phyloP scores from a whole-genome alignment of 2,329 filamentous ascomycete species.

The Basipetospora chlamydospora region DNA sequence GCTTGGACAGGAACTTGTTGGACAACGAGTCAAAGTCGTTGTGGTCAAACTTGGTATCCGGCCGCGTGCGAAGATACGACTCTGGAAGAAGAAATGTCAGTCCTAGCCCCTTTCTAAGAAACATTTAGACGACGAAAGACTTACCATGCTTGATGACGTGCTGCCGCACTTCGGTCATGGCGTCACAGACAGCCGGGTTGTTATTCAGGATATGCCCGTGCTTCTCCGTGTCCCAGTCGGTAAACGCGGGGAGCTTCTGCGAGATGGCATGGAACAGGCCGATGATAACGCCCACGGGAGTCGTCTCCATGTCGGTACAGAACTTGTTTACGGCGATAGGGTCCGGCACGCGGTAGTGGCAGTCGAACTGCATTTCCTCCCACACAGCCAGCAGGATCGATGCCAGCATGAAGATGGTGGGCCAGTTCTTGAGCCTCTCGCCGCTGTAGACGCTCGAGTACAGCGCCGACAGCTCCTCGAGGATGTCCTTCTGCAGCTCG shows the following conservation, averaged over 20 bases:
- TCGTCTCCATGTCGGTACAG: slow-evolving; percentile 92
- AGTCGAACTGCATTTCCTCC: slow-evolving; percentile 99
- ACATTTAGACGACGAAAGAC: slow-evolving; percentile 18
- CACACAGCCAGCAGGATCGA: slow-evolving; percentile 86
- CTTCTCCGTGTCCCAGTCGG: slow-evolving; percentile 85
- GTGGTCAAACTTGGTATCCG: slow-evolving; percentile 71
- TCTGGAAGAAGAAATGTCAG: slow-evolving; percentile 36
- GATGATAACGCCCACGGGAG: slow-evolving; percentile 88
- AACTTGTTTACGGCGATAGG: slow-evolving; percentile 79
- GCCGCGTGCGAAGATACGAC: slow-evolving; percentile 68
- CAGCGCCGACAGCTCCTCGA: slow-evolving; percentile 80
- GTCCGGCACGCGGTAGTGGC: slow-evolving; percentile 86
- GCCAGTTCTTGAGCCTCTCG: slow-evolving; percentile 97
- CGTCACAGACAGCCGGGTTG: slow-evolving; percentile 82
- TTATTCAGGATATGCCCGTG: slow-evolving; percentile 85
- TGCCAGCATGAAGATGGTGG: slow-evolving; percentile 94
- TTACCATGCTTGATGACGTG: slow-evolving; percentile 90
- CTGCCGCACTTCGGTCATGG: slow-evolving; percentile 87
- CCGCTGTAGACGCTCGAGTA: slow-evolving; percentile 98
- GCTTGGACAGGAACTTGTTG: slow-evolving; percentile 92
- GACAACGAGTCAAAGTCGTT: slow-evolving; percentile 89
- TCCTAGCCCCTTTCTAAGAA: too few relatives aligned
- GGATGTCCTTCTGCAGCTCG: slow-evolving; percentile 86
- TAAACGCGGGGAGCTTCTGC: slow-evolving; percentile 83
- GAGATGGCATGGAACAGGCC: slow-evolving; percentile 96